Conservation (phyloP, 2,329 filamentous ascomycete species). For the Alternaria triticimaculans region DNA sequence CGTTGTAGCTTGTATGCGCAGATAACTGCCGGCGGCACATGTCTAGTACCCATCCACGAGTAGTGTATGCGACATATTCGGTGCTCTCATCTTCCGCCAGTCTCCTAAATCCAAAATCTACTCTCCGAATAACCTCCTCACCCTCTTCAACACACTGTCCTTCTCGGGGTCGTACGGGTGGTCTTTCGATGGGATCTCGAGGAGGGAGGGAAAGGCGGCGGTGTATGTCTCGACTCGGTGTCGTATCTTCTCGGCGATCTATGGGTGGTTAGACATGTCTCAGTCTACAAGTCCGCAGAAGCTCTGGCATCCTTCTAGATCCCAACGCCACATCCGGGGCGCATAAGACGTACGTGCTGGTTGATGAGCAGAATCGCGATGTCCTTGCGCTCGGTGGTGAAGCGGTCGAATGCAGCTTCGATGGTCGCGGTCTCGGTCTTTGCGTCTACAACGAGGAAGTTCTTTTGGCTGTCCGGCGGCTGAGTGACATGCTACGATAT, state of each 20-base stretch:
- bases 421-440: conserved; percentile 92
- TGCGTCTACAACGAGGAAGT: conserved; percentile 93
- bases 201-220: conserved; percentile 91
- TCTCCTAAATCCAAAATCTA: conserved; percentile 50
- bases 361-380: conserved; percentile 97
- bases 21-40: background rate
- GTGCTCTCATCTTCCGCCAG: background rate
- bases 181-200: conserved; percentile 98
- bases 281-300: background rate
- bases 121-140: conserved; percentile 76
- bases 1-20: background rate
- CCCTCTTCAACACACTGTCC: conserved; percentile 92
- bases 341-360: conserved; percentile 74
- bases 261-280: conserved; percentile 15
- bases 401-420: conserved; percentile 86
- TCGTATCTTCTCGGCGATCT: conserved; percentile 95
- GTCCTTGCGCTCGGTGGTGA: conserved; percentile 90
- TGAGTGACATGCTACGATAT: conserved; percentile 81
- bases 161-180: conserved; percentile 99
- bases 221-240: conserved; percentile 89
- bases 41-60: background rate
- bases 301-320: background rate
- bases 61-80: background rate
- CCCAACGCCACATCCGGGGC: background rate
- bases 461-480: conserved; percentile 89